Evolutionary conservation across 1,139 yeast genomes (phyloP), one percentile per base, ranked within the genome.

Genomic region (Wickerhamomyces sp.): DNA sequence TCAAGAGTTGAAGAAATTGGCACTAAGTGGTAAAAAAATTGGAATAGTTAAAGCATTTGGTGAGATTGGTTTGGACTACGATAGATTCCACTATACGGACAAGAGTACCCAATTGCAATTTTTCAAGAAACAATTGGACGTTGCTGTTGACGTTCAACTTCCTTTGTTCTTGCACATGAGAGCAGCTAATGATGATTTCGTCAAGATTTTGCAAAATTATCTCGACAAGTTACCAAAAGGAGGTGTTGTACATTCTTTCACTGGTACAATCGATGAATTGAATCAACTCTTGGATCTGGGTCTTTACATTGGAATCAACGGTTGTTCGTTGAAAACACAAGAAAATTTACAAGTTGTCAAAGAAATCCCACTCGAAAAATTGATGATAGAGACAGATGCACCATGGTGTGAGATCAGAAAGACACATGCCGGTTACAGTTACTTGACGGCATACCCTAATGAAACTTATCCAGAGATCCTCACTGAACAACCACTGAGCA

Each of bases 391-490:
- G 57, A 89, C 97, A 0, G 97, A 91, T 61, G 89, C 97, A 1
- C 98, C 99, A 1, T 91, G 98, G 98, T 91, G 99, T 62, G 97
- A 89, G 52, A 76, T 91, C 28, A 69, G 94, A 38, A 84, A 77
- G 44, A 71, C 93, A 8, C 96, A 87, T 55, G 88, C 89, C 3
- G 74, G 93, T 14, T 77, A 74, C 57, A 63, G 73, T 44, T 71
- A 62, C 44, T 52, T 84, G 19, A 58, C 75, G 1, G 53, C 64
- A 6, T 72, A 75, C 40, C 85, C 85, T 2, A 76, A 72, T 49
- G 61, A 55, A 16, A 75, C 66, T 39, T 77, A 75, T 44, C 85
- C 85, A 1, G 58, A 62, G 32, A 36, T 65, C 5, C 33, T 39
- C 16, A 45, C 42, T 6, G 38, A 40, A 10, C 51, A 46, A 31